Base-by-base conservation (phyloP, 805 yeast genomes). In the Diddensiella santjacobensis region DNA sequence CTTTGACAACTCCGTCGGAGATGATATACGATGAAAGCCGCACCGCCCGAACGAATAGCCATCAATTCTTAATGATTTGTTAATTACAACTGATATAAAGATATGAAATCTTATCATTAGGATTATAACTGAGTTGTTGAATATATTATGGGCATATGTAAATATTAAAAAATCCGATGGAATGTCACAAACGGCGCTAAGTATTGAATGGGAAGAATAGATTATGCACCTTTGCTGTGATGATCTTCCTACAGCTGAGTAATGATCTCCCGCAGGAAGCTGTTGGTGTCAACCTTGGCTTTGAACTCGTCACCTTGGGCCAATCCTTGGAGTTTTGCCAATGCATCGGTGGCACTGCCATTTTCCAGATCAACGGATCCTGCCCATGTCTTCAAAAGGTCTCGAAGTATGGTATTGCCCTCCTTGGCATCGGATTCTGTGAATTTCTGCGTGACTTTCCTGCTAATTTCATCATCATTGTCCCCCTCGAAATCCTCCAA, bases 401-500 rank as follows among this genome's bases (percentile, higher is more conserved):
- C 65, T 66, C 71, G 74, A 62, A 74, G 67, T 42, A 62, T 56
- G 6, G 68, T 74, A n/a, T 78, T 73, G 1, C 93, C 93, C 3
- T 64, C 59, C 2, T 70, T 58, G 38, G 81, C 68, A 47, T 84
- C 84, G 3, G 74, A 75, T 26, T 70, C 67, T 2, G 72, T 56
- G 58, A 83, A 79, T 58, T 78, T 75, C 10, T 75, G 65, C 52
- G 68, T 67, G 2, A 39, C 45, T 60, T 80, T 77, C 47, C 66
- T 60, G 55, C 50, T 67, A 10, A 64, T 67, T 6, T 55, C 58
- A 4, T 55, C 70, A 20, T 60, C 62, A 41, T 69, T 62, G 49
- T 71, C 68, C 50, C 67, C 64, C 5, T 69, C 72, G 35, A 75
- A 72, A 49, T 80, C 86, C 64, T 87, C 96, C 45, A 93, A 72